Evolutionary conservation across 202 grass and related monocot species (phyloP), one percentile per base, ranked within the genome.

Genomic region (Elaeis oleifera): DNA sequence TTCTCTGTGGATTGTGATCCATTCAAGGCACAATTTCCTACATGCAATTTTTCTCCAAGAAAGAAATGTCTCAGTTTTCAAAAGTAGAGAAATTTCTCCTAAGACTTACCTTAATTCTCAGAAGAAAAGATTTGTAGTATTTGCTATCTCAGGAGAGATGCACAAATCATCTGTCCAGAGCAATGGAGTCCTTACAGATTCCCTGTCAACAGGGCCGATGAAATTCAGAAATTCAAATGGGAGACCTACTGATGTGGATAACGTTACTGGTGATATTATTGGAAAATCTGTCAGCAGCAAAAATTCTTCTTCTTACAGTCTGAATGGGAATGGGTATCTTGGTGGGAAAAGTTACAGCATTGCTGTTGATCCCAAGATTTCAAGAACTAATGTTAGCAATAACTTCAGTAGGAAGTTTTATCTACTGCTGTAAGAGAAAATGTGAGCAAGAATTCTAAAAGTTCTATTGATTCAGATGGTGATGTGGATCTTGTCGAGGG

Each of bases 51-150:
- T 89, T 99, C 79, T 94, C 85, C 48, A 86, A 85, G 69, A 89
- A 83, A 78, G 88, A 92, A 78, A 89, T 99, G 80, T 58, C 71
- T 48, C 72, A 64, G 5, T 94, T 94, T 94, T 94, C 71, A 94
- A 59, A 87, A 85, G 60, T 74, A 99, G 82, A 76, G 73, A 67
- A 50, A 78, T 84, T 67, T 86, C 66, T 82, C 94, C 94, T 76
- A 89, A 83, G 76, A 80, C 72, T 78, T 80, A 69, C 80, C 51
- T 89, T 54, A 84, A 68, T 39, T 77, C 69, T 78, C 64, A 69
- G 27, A 83, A 79, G 50, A 78, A 60, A 71, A 69, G 20, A 65
- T 74, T 66, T 1, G 73, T 62, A 70, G 70, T 63, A 70, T 75
- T 72, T 16, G 31, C 58, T 50, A 20, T 74, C 54, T 72, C 58